Conservation (phyloP, 371 early-diverging fungal genomes). For the Nematocida sp. region DNA sequence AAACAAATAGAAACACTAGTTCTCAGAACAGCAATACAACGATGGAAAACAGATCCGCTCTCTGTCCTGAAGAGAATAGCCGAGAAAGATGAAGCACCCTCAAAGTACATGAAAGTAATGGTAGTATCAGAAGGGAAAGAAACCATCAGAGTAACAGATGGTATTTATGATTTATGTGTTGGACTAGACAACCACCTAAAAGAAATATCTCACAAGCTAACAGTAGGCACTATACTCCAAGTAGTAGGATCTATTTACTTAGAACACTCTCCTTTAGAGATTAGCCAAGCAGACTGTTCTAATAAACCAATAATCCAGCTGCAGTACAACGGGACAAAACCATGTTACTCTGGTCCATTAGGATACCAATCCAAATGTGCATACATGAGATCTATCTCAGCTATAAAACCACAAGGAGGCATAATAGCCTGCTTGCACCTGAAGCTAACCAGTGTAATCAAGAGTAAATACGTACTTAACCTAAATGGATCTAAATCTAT, state of each 20-base stretch:
- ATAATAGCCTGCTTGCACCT: slow-evolving; percentile 17
- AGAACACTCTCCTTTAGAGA: neutral
- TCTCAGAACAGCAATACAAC: neutral
- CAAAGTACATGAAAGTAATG: slow-evolving; percentile 62
- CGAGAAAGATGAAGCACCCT: slow-evolving; percentile 59
- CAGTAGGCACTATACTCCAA: slow-evolving; percentile 15
- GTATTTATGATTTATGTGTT: neutral
- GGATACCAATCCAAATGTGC: slow-evolving; percentile 27
- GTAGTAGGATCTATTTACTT: slow-evolving; percentile 27
- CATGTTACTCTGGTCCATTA: slow-evolving; percentile 18
- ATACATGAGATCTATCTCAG: slow-evolving; percentile 13
- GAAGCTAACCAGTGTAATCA: slow-evolving; percentile 8
- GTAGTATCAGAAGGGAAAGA: slow-evolving; percentile 42
- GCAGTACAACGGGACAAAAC: slow-evolving; percentile 43
- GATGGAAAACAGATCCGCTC: slow-evolving; percentile 38
- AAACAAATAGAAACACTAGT: slow-evolving; percentile 15
- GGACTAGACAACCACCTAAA: slow-evolving; percentile 1
- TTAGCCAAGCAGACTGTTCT: neutral
- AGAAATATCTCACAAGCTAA: neutral
- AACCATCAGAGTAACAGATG: slow-evolving; percentile 28
- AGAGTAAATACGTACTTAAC: slow-evolving; percentile 5
- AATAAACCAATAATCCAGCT: slow-evolving; percentile 6
- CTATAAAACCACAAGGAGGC: slow-evolving; percentile 5
- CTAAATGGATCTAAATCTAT: slow-evolving; percentile 35
- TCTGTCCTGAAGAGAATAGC: slow-evolving; percentile 59